phyloP scores from a whole-genome alignment of 2,329 filamentous ascomycete genomes.

The Colletotrichum melonis region DNA sequence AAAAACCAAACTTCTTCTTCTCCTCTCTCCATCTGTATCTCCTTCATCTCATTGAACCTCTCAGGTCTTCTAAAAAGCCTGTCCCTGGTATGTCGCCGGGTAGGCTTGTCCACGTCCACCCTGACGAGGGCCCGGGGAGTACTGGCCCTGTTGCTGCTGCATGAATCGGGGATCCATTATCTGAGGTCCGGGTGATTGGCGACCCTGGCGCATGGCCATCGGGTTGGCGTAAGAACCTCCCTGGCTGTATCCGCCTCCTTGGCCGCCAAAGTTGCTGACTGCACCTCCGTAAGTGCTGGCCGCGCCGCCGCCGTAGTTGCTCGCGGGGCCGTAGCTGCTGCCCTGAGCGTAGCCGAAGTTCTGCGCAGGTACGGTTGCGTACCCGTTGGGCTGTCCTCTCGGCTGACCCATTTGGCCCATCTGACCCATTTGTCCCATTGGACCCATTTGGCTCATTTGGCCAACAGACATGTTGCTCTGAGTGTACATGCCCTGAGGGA shows the following conservation, averaged over 20 bases:
- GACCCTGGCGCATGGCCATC: constrained; percentile 43
- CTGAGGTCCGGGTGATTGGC: constrained; percentile 39
- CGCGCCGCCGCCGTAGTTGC: background rate
- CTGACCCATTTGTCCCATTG: background rate
- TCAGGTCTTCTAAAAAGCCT: constrained; percentile 38
- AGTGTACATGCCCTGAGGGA: constrained; percentile 25
- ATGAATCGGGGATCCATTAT: constrained; percentile 43
- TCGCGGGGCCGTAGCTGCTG: constrained; percentile 10
- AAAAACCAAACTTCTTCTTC: background rate
- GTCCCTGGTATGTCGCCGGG: constrained; percentile 47
- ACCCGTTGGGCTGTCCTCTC: constrained; percentile 16
- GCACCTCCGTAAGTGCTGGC: background rate
- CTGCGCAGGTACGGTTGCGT: constrained; percentile 7
- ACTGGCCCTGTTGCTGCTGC: constrained; percentile 34
- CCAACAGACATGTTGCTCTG: constrained; percentile 34
- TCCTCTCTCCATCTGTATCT: background rate
- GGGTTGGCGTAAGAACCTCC: constrained; percentile 27
- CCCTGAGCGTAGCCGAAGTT: constrained; percentile 17
- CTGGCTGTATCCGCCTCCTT: constrained; percentile 16
- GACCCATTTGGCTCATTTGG: constrained; percentile 13
- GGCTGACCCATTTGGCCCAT: constrained; percentile 8
- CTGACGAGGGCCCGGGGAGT: constrained; percentile 32
- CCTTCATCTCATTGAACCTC: background rate
- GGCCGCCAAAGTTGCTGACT: constrained; percentile 4
- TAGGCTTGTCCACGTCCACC: constrained; percentile 22